phyloP scores from a whole-genome alignment of 257 asterid species.

The Leptodermis oblonga region DNA sequence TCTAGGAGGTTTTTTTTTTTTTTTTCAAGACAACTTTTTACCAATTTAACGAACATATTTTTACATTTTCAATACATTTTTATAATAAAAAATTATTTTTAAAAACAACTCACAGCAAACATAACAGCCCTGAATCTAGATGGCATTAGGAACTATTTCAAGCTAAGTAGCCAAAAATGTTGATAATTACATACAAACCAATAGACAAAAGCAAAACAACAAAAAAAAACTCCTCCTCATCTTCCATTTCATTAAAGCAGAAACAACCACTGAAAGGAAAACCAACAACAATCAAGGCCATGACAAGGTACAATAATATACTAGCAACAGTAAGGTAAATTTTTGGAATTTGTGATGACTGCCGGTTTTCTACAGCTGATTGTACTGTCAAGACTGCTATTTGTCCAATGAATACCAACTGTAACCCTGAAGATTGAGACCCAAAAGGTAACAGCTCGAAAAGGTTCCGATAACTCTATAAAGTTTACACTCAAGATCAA shows the following conservation, averaged over 20 bases:
- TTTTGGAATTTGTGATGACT: not conserved
- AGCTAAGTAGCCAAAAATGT: too few species aligned
- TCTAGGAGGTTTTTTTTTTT: too few species aligned
- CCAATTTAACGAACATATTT: too few species aligned
- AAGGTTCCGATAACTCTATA: slow-evolving; percentile 6
- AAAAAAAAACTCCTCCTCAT: not conserved
- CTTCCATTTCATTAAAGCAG: not conserved
- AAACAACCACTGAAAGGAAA: not conserved
- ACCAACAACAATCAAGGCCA: not conserved
- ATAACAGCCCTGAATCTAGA: too few species aligned
- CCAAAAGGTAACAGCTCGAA: not conserved
- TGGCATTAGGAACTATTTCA: too few species aligned
- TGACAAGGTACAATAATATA: not conserved
- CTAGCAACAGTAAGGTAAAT: not conserved
- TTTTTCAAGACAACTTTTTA: too few species aligned
- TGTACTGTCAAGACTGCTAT: slow-evolving; percentile 5
- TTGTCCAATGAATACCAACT: not conserved
- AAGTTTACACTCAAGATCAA: slow-evolving; percentile 10
- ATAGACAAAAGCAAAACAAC: not conserved
- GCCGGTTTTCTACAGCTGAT: slow-evolving; percentile 6
- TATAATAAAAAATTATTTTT: too few species aligned
- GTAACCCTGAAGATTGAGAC: slow-evolving; percentile 3
- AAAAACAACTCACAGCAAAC: too few species aligned
- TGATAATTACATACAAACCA: too few species aligned
- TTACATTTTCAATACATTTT: too few species aligned